Percentiles rank a stretch among this genome's conserved stretches.
phyloP scores from a whole-genome alignment of 208 protist genomes.

The Kentomonas sorsogonicus region DNA sequence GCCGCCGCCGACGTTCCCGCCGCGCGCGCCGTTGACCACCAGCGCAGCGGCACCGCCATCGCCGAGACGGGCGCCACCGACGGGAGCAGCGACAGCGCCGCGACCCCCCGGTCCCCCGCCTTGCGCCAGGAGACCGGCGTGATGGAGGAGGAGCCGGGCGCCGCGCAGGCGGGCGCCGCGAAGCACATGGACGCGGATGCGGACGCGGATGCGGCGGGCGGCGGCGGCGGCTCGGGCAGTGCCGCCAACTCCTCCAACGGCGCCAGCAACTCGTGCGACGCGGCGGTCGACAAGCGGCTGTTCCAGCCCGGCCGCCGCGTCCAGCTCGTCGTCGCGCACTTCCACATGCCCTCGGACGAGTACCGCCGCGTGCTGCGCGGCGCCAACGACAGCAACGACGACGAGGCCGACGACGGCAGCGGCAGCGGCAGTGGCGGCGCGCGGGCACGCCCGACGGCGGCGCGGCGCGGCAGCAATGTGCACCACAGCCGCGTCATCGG shows the following conservation, averaged over 20 bases:
- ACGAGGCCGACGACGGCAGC: slow-evolving; percentile 9
- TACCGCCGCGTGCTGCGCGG: slow-evolving; percentile 28
- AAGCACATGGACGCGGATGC: neutral
- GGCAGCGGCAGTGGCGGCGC: neutral
- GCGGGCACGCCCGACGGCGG: slow-evolving; percentile 14
- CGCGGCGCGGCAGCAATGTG: slow-evolving; percentile 8
- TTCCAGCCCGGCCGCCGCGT: slow-evolving; percentile 15
- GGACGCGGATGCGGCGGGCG: no score
- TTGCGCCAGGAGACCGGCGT: no score
- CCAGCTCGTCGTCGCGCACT: slow-evolving; percentile 50
- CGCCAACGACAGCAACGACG: slow-evolving; percentile 10
- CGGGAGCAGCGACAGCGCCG: no score
- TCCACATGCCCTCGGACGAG: slow-evolving; percentile 39
- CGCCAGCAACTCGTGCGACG: neutral
- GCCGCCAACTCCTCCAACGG: neutral
- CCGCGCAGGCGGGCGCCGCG: neutral
- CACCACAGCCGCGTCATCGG: slow-evolving; percentile 18
- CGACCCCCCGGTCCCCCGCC: no score
- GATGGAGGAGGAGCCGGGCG: neutral
- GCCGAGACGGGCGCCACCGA: no score
- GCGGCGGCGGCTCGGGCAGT: no score
- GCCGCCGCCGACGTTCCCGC: neutral
- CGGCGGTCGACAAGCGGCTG: neutral
- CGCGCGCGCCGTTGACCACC: no score
- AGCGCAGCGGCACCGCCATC: neutral